Evolutionary conservation across 441 rosid genomes (phyloP), one percentile per base, ranked within the genome.

Genomic region (Gossypium gossypioides): DNA sequence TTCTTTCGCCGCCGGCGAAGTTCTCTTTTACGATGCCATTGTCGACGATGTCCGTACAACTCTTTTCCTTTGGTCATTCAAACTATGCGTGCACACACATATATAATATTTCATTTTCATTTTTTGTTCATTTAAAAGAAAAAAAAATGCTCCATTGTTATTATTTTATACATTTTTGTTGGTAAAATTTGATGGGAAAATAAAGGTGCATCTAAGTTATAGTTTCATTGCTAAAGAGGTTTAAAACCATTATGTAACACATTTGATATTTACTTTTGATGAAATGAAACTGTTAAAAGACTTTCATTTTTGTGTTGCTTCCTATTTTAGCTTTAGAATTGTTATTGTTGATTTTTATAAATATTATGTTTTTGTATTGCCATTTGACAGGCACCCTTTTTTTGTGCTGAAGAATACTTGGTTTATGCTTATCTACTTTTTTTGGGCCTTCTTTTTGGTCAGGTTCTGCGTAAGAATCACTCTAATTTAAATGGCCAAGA

Each of bases 1-100:
- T 13, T 72, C 80, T 69, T 60, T 77, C 9, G 12, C 4, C 44
- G 37, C n/a, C 15, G 2, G 5, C 18, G 85, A 81, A 56, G 1
- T 32, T 75, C 85, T 69, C 68, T 85, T 80, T 82, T 80, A 77
- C 77, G 89, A 84, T 74, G 89, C 83, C 75, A 29, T 80, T n/a
- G 55, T 87, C 4, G 87, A 87, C 0, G 73, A 74, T 18, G 89
- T 84, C 0, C 4, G 37, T 62, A 32, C 32, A 48, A 1, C 5
- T 50, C 16, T 37, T n/a, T n/a, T 32, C 0, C 9, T 32, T 3
- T 12, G 3, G 13, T 3, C 34, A 32, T 46, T 62, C 13, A 13
- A 5, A 15, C 2, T 24, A n/a, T 10, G 42, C 51, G 0, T 50
- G 16, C 61, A 9, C 21, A 12, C 42, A 13, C n/a, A 7, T 15